Percentiles rank a stretch among this genome's conserved stretches.
phyloP scores from a whole-genome alignment of 192 early-diverging fungal genomes.

The Geosiphon pyriformis region DNA sequence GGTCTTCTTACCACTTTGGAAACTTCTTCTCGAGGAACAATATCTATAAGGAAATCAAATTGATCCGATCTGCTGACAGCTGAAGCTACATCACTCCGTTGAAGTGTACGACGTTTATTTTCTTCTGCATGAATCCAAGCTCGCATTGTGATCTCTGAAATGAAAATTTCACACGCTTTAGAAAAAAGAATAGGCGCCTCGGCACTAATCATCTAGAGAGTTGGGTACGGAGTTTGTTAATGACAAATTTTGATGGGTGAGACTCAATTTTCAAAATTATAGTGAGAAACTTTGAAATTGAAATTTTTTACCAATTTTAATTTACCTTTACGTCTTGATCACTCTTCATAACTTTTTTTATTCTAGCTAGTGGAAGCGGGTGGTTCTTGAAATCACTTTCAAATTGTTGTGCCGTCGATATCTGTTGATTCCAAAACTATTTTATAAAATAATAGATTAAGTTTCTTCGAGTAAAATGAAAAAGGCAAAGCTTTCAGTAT shows the following conservation, averaged over 20 bases:
- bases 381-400: slow-evolving; percentile 92
- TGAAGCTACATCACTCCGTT: slow-evolving; percentile 83
- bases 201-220: slow-evolving; percentile 53
- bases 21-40: slow-evolving; percentile 89
- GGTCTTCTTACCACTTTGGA: slow-evolving; percentile 22
- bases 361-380: slow-evolving; percentile 85
- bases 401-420: slow-evolving; percentile 56
- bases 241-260: too few relatives aligned
- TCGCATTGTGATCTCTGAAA: slow-evolving; percentile 79
- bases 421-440: slow-evolving; percentile 72
- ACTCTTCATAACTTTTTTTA: slow-evolving; percentile 99
- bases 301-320: background rate
- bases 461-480: background rate
- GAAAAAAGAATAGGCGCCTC: slow-evolving; percentile 89
- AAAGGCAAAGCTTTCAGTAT: background rate
- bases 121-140: slow-evolving; percentile 93
- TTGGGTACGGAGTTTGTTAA: background rate
- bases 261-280: too few relatives aligned
- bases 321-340: slow-evolving; percentile 91
- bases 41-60: slow-evolving; percentile 97
- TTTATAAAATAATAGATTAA: slow-evolving; percentile 20
- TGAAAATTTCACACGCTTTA: slow-evolving; percentile 95
- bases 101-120: slow-evolving; percentile 92
- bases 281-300: too few relatives aligned
- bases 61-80: slow-evolving; percentile 87